phyloP scores from a whole-genome alignment of 306 rosid genomes.

The Parietaria judaica region DNA sequence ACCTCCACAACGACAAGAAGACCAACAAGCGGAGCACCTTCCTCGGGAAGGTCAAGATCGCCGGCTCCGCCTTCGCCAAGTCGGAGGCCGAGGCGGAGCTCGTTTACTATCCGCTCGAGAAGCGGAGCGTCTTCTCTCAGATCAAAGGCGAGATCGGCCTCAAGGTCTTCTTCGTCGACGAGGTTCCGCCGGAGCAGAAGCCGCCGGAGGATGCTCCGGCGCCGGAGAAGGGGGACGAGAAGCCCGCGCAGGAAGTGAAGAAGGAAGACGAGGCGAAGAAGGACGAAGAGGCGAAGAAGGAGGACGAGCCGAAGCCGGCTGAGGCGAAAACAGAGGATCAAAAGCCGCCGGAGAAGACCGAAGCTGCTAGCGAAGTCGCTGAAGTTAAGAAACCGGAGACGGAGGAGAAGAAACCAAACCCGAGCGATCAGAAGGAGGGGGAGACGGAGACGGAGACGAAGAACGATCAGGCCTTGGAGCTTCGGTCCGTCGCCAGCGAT shows the following conservation, averaged over 20 bases:
- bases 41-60: conserved; percentile 70
- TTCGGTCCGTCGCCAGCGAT: conserved; percentile 40
- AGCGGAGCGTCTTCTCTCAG: conserved; percentile 83
- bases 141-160: conserved; percentile 77
- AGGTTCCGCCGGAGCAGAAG: conserved; percentile 27
- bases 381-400: conserved; percentile 21
- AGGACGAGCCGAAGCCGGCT: conserved; percentile 13
- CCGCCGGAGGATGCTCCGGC: not conserved
- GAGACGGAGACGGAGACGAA: not conserved
- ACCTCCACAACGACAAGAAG: conserved; percentile 72
- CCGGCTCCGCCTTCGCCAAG: conserved; percentile 42
- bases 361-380: conserved; percentile 16
- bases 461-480: conserved; percentile 23
- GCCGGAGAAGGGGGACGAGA: conserved; percentile 18
- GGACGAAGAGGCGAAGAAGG: conserved; percentile 6
- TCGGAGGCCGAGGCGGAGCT: conserved; percentile 28
- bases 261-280: conserved; percentile 2
- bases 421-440: conserved; percentile 11
- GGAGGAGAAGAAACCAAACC: conserved; percentile 24
- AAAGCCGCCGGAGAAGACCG: conserved; percentile 3
- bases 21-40: conserved; percentile 61
- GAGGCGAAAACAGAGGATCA: conserved; percentile 14
- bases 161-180: conserved; percentile 51
- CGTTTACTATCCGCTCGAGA: conserved; percentile 73
- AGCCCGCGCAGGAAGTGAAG: conserved; percentile 4